Evolutionary conservation across 169 alveolate genomes (phyloP).

Genomic region (Fabrea salina): DNA sequence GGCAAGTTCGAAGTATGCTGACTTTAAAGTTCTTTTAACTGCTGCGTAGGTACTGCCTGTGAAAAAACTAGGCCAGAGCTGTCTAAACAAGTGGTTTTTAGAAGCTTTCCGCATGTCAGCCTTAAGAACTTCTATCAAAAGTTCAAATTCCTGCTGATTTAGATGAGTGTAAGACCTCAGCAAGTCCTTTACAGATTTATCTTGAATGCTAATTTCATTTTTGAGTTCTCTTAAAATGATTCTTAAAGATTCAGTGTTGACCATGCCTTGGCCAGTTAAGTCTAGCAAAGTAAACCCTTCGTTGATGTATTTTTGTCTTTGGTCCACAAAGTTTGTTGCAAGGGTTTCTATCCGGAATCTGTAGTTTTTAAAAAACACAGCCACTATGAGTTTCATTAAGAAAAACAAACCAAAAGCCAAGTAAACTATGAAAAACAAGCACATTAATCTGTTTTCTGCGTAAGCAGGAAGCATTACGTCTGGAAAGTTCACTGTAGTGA

Average conservation of each 20-base stretch:
- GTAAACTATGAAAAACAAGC: conserved; percentile 37
- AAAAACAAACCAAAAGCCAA: conserved; percentile 44
- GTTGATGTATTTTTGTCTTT: conserved; percentile 16
- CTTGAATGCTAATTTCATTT: not conserved
- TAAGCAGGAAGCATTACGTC: conserved; percentile 66
- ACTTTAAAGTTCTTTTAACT: no score
- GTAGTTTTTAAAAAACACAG: conserved; percentile 45
- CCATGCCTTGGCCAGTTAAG: conserved; percentile 32
- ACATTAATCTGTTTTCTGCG: conserved; percentile 1
- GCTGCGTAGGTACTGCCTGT: no score
- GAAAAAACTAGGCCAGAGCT: no score
- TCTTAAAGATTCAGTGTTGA: not conserved
- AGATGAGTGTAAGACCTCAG: no score
- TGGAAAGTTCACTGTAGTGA: conserved; percentile 58
- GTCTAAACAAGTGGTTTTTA: no score
- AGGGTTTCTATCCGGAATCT: conserved; percentile 33
- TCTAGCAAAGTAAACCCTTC: conserved; percentile 38
- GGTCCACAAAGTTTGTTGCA: conserved; percentile 5
- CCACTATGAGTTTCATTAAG: conserved; percentile 41
- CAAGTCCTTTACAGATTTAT: not conserved
- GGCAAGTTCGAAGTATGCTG: not conserved
- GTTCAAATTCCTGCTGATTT: not conserved
- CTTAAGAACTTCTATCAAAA: not conserved
- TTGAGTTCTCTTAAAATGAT: not conserved
- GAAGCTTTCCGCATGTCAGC: not conserved